phyloP scores from a whole-genome alignment of 805 yeast species.

The Ogataea glucozyma region DNA sequence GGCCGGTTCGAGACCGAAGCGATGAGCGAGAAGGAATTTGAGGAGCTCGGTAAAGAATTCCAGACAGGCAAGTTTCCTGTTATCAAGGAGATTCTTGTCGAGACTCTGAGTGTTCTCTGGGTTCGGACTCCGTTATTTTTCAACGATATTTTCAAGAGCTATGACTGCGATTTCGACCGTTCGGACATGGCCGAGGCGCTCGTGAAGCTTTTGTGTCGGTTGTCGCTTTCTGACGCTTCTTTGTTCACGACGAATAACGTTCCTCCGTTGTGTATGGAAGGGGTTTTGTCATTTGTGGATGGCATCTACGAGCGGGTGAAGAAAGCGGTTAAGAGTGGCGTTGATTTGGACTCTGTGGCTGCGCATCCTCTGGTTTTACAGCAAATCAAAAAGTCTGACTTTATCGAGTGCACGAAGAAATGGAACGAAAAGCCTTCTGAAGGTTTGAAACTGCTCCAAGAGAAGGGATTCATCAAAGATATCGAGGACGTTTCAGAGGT shows the following conservation, averaged over 20 bases:
- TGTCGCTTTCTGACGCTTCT: slow-evolving; percentile 87
- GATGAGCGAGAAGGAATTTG: slow-evolving; percentile 30
- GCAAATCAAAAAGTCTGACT: slow-evolving; percentile 64
- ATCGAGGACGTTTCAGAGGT: slow-evolving; percentile 55
- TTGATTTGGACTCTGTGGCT: slow-evolving; percentile 18
- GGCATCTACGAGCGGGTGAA: slow-evolving; percentile 57
- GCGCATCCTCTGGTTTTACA: slow-evolving; percentile 41
- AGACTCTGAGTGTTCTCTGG: slow-evolving; percentile 81
- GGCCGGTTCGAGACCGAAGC: slow-evolving; percentile 29
- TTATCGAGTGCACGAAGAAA: slow-evolving; percentile 68
- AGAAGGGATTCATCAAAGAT: slow-evolving; percentile 60
- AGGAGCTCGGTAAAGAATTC: slow-evolving; percentile 37
- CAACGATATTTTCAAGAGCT: slow-evolving; percentile 73
- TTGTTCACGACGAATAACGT: slow-evolving; percentile 75
- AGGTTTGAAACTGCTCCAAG: slow-evolving; percentile 68
- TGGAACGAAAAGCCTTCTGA: slow-evolving; percentile 79
- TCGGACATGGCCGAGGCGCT: slow-evolving; percentile 71
- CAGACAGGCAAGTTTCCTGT: slow-evolving; percentile 47
- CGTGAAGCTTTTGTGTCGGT: slow-evolving; percentile 68
- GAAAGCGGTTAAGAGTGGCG: slow-evolving; percentile 30
- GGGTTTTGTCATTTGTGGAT: slow-evolving; percentile 68
- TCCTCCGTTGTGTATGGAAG: slow-evolving; percentile 93
- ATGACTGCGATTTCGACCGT: slow-evolving; percentile 89
- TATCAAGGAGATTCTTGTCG: slow-evolving; percentile 81
- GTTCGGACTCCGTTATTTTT: slow-evolving; percentile 76